These are phyloP conservation scores for Solioccasus polychromus DNA, from an alignment of 768 basidiomycete species.

Conservation along the genomic window DNA sequence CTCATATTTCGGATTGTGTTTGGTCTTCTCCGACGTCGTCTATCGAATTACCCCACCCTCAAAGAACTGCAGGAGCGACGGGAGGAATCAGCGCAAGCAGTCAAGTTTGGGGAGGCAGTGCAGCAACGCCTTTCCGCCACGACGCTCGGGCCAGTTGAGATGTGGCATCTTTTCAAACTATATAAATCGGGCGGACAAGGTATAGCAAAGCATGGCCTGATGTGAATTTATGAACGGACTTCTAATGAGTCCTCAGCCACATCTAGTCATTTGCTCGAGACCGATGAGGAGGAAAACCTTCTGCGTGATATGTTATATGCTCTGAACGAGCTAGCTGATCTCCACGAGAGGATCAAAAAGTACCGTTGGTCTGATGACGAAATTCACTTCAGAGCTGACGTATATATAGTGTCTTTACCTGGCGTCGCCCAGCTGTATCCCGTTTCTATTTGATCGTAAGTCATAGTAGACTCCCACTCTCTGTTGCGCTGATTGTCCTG, in stretches of 20 bases:
- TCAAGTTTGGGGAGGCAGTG: conserved; percentile 50
- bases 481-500: conserved; percentile 2
- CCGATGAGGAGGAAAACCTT: conserved; percentile 36
- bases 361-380: conserved; percentile 24
- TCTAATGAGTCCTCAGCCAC: background rate
- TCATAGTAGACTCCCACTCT: background rate
- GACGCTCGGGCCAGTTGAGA: conserved; percentile 49
- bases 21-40: conserved; percentile 44
- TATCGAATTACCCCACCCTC: conserved; percentile 55
- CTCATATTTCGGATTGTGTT: conserved; percentile 47
- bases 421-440: conserved; percentile 56
- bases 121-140: conserved; percentile 44
- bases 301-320: conserved; percentile 40
- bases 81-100: conserved; percentile 45
- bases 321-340: conserved; percentile 51
- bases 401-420: conserved; percentile 55
- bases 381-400: conserved; percentile 1
- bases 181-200: conserved; percentile 37
- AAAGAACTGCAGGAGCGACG: conserved; percentile 53
- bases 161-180: conserved; percentile 50
- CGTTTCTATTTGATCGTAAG: conserved; percentile 47
- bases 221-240: background rate
- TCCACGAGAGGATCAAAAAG: conserved; percentile 67
- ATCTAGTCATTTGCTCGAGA: conserved; percentile 2
- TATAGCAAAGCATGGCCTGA: conserved; percentile 28